Conservation (phyloP, 169 alveolate genomes). For the Plasmodium knowlesi region DNA sequence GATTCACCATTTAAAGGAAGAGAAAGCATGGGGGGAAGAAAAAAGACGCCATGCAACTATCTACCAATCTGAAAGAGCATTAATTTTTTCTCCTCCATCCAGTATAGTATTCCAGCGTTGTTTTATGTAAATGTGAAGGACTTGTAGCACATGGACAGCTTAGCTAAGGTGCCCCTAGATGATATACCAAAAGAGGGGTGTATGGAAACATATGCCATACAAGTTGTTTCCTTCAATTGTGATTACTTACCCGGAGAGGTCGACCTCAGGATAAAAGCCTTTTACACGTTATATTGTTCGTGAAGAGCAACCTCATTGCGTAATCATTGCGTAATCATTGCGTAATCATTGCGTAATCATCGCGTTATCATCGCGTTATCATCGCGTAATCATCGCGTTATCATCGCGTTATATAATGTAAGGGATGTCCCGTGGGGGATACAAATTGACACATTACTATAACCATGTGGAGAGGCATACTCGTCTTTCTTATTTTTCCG, state of each 20-base stretch:
- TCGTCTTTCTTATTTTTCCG: neutral
- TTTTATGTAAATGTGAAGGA: neutral
- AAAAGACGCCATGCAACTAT: neutral
- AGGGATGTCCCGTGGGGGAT: neutral
- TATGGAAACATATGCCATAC: neutral
- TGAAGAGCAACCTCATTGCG: neutral
- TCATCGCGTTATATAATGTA: neutral
- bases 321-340: too few species aligned
- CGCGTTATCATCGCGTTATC: too few species aligned
- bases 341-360: too few species aligned
- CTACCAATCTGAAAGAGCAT: neutral
- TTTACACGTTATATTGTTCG: neutral
- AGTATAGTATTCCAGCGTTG: neutral
- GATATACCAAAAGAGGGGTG: neutral
- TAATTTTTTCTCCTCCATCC: too few species aligned
- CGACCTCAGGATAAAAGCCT: neutral
- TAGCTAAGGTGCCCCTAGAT: neutral
- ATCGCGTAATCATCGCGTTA: too few species aligned
- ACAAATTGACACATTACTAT: neutral
- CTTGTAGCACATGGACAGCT: neutral
- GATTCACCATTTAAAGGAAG: neutral
- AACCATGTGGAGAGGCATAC: conserved; percentile 7
- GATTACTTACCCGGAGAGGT: neutral
- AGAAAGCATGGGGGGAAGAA: neutral
- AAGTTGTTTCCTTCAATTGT: neutral